Evolutionary conservation across 257 asterid genomes (phyloP), one percentile per base, ranked within the genome.

Genomic region (Schizonepeta tenuifolia): DNA sequence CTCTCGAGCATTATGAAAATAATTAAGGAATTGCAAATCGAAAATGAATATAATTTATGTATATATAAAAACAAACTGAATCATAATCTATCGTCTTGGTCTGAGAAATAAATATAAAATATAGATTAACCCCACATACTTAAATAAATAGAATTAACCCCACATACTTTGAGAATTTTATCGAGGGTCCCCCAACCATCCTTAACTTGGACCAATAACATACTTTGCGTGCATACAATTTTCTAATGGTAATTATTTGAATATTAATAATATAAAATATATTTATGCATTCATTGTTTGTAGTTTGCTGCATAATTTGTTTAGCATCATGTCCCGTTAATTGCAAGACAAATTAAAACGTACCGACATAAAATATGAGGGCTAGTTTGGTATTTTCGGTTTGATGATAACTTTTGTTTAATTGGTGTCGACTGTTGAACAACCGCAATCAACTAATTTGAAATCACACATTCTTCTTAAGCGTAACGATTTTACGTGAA

Each of bases 191-290:
- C 75, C 49, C 58, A 3, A 24, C 57, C 41, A 15, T 53, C 60
- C 2, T 21, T 58, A 33, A 24, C 71, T 65, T 78, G 46, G 41
- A 36, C 56, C 70, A 74, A 47, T 73, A 31, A 69, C 76, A 63
- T 55, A 50, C 79, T 74, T 78, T 58, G 78, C 80, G 78, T 79
- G 75, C 47, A 74, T 43, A 7, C 12, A 11, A 65, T 0, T 38
- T 49, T 20, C 5, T 38, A 5, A 51, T 28, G 43, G 54, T 56
- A 14, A 50, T 15, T 46, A 47, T 51, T 44, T 14, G 35, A 35
- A 13, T 73, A 26, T 63, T 65, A 36, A 62, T 72, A 5, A 24
- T 17, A 28, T 67, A 20, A 67, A 47, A 9, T 5, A 36, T 3
- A 44, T 60, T 13, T 31, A 4, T 31, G 15, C 53, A 55, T 31